These are phyloP conservation scores for Musa beccarii DNA, from an alignment of 176 grass and related monocot genomes.

Conservation along the genomic window DNA sequence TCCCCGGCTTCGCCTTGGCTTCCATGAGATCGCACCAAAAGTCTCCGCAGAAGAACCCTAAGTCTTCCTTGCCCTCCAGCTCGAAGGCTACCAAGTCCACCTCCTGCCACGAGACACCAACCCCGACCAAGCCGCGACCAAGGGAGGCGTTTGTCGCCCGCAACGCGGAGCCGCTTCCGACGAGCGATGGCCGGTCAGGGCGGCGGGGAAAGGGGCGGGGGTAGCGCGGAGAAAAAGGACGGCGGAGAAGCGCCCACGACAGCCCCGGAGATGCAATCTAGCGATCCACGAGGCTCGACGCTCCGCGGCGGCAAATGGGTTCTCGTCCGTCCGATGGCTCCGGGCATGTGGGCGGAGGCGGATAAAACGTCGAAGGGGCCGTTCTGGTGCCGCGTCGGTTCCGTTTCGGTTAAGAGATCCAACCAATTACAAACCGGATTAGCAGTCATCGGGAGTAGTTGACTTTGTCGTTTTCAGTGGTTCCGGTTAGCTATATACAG, in stretches of 20 bases:
- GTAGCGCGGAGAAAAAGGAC: not conserved
- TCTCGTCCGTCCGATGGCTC: not conserved
- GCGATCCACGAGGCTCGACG: not conserved
- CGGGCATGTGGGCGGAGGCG: not conserved
- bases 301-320: not conserved
- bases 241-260: not conserved
- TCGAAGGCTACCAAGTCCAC: conserved; percentile 23
- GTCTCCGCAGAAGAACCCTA: conserved; percentile 80
- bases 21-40: conserved; percentile 92
- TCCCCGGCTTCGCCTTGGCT: conserved; percentile 43
- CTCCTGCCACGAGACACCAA: too few relatives aligned
- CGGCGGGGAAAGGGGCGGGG: not conserved
- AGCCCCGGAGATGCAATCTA: not conserved
- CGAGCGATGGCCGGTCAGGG: not conserved
- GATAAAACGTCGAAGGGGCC: not conserved
- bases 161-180: not conserved
- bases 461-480: not conserved
- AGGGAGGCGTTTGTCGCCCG: not conserved
- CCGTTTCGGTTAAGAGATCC: not conserved
- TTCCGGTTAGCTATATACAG: not conserved
- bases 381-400: not conserved
- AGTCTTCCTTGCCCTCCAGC: conserved; percentile 58
- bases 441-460: not conserved
- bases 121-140: not conserved
- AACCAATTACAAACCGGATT: not conserved